phyloP scores from a whole-genome alignment of 2,329 filamentous ascomycete species.

The Cryphonectria radicalis region DNA sequence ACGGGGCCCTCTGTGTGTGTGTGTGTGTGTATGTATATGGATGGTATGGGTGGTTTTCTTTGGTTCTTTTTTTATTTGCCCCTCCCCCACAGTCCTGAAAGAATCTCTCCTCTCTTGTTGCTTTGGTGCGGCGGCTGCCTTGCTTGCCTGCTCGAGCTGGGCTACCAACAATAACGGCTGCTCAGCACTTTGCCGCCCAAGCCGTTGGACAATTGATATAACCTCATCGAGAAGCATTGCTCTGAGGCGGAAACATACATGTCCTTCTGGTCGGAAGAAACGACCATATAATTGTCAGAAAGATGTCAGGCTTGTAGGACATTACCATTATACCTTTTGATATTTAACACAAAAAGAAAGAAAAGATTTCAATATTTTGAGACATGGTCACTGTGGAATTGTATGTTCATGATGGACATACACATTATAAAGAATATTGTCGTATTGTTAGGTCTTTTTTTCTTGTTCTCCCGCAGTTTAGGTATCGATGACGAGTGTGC shows the following conservation, averaged over 20 bases:
- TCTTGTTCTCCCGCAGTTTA: slow-evolving; percentile 19
- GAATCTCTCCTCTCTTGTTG: not conserved
- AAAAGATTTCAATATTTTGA: no score
- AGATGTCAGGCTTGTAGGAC: not conserved
- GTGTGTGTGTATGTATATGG: not conserved
- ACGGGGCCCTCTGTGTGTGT: not conserved
- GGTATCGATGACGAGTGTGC: slow-evolving; percentile 31
- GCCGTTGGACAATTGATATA: not conserved
- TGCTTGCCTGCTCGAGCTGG: not conserved
- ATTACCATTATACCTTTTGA: not conserved
- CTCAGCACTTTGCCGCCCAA: not conserved
- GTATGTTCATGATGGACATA: not conserved
- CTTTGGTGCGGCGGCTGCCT: not conserved
- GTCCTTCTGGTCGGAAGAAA: not conserved
- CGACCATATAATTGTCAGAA: not conserved
- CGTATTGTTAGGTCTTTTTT: slow-evolving; percentile 24
- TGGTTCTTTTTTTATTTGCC: no score
- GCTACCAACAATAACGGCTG: not conserved
- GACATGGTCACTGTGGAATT: not conserved
- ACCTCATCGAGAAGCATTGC: not conserved
- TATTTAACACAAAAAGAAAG: not conserved
- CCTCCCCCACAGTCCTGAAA: not conserved
- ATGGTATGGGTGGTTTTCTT: not conserved
- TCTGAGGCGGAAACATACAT: not conserved
- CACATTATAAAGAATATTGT: slow-evolving; percentile 5